Percentiles rank a stretch among this genome's conserved stretches.
Evolutionary conservation across 2,329 filamentous ascomycete genomes (phyloP).

Genomic region (Mariannaea sp.): DNA sequence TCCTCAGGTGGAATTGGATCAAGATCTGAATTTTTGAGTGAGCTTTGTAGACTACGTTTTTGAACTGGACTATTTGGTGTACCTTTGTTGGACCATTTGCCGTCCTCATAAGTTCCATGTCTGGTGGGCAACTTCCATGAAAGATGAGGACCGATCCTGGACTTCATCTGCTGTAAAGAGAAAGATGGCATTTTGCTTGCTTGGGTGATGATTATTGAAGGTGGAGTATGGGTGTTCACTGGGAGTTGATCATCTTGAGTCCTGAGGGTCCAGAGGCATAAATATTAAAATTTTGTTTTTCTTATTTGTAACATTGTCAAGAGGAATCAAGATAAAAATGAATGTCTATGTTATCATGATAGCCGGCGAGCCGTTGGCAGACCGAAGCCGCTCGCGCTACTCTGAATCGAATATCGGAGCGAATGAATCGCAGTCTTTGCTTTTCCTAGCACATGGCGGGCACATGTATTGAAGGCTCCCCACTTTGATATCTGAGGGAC

Average conservation of each 20-base stretch:
- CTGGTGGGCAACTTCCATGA: slow-evolving; percentile 5
- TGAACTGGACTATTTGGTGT: neutral
- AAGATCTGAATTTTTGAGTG: neutral
- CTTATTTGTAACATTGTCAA: neutral
- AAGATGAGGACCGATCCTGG: slow-evolving; percentile 5
- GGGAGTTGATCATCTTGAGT: neutral
- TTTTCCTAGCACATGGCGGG: neutral
- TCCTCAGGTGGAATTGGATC: slow-evolving; percentile 5
- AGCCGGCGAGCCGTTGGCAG: slow-evolving; percentile 1
- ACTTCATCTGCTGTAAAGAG: slow-evolving; percentile 2
- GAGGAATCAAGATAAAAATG: slow-evolving; percentile 3
- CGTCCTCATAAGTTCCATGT: slow-evolving; percentile 2
- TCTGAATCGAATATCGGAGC: neutral
- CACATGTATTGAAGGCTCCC: neutral
- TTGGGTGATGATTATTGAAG: neutral
- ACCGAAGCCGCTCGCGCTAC: neutral
- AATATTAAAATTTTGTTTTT: neutral
- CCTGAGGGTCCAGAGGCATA: neutral
- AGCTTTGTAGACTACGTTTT: neutral
- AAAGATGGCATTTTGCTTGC: slow-evolving; percentile 7
- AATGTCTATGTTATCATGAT: neutral
- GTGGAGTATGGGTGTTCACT: neutral
- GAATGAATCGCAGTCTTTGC: neutral
- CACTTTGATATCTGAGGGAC: neutral
- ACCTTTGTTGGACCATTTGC: slow-evolving; percentile 10